Evolutionary conservation across 2,329 filamentous ascomycete genomes (phyloP).

Genomic region (Trichothecium sympodiale): DNA sequence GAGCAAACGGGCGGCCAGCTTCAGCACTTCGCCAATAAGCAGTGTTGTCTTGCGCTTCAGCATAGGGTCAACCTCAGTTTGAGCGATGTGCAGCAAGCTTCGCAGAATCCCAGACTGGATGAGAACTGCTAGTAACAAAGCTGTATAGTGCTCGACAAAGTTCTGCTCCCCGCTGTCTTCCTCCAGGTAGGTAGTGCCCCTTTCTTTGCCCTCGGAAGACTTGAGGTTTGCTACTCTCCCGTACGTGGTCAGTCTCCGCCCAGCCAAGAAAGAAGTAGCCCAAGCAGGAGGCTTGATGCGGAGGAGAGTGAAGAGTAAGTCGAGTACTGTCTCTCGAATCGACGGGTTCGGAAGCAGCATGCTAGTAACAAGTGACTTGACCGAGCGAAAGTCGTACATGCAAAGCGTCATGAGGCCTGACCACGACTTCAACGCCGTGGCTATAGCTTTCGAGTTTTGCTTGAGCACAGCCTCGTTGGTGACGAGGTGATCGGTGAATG

Average conservation of each 20-base stretch:
- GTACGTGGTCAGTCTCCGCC: conserved; percentile 86
- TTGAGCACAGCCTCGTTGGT: conserved; percentile 56
- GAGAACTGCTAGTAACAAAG: conserved; percentile 74
- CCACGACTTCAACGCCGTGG: conserved; percentile 87
- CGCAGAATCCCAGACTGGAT: conserved; percentile 68
- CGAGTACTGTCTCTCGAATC: conserved; percentile 68
- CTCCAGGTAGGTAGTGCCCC: conserved; percentile 43
- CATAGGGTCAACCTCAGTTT: conserved; percentile 54
- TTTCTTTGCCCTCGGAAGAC: conserved; percentile 38
- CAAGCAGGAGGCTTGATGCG: conserved; percentile 86
- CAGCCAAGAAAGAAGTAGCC: conserved; percentile 92
- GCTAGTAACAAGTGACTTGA: conserved; percentile 65
- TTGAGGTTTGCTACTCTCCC: conserved; percentile 84
- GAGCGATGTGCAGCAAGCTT: conserved; percentile 51
- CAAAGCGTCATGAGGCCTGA: conserved; percentile 79
- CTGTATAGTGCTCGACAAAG: conserved; percentile 88
- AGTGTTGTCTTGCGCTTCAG: conserved; percentile 83
- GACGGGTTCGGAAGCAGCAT: conserved; percentile 45
- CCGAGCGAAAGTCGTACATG: conserved; percentile 77
- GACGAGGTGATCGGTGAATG: conserved; percentile 74
- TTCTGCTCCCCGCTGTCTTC: conserved; percentile 66
- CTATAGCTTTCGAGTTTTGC: conserved; percentile 84
- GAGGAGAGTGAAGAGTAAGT: conserved; percentile 68
- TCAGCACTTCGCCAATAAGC: conserved; percentile 81
- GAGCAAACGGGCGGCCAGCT: conserved; percentile 75